A percentile compares a stretch with the other conserved stretches of the same genome.
Evolutionary conservation across 2,329 filamentous ascomycete genomes (phyloP).

Genomic region (Ophiostoma populinum): DNA sequence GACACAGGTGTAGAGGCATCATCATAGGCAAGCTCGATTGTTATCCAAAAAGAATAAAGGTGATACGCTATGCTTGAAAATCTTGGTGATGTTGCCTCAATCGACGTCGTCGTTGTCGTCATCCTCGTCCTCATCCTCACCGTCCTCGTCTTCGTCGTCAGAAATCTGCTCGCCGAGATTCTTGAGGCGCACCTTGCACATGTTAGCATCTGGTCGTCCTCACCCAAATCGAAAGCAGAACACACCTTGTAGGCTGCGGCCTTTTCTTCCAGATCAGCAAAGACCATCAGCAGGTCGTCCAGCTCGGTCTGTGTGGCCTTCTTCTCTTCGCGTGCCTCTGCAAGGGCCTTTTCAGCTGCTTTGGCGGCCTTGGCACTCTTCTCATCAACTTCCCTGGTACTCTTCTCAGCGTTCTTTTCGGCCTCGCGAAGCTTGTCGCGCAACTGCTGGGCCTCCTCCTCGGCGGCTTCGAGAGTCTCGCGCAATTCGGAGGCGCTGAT

Average conservation of each 20-base stretch:
- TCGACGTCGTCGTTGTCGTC: conserved; percentile 21
- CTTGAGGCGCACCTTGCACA: conserved; percentile 40
- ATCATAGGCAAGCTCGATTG: no score
- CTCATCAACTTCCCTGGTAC: conserved; percentile 14
- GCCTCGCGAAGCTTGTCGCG: conserved; percentile 16
- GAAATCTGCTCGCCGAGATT: conserved; percentile 54
- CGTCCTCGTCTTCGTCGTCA: conserved; percentile 55
- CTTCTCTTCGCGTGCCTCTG: conserved; percentile 43
- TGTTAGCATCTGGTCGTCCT: not conserved
- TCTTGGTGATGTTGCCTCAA: conserved; percentile 10
- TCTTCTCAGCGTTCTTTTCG: conserved; percentile 16
- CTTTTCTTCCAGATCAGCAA: conserved; percentile 67
- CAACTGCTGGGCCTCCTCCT: conserved; percentile 15
- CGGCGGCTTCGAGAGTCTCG: conserved; percentile 15
- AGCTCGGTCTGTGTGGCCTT: conserved; percentile 52
- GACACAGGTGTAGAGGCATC: no score
- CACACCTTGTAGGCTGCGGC: conserved; percentile 55
- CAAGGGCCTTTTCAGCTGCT: conserved; percentile 19
- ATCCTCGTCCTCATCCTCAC: conserved; percentile 36
- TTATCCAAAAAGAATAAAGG: no score
- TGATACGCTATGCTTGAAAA: no score
- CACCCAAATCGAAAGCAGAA: not conserved
- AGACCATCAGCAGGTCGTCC: conserved; percentile 67
- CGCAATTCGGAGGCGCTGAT: conserved; percentile 9
- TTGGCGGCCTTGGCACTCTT: not conserved